Conservation (phyloP, 768 basidiomycete genomes). For the Trametes maxima region DNA sequence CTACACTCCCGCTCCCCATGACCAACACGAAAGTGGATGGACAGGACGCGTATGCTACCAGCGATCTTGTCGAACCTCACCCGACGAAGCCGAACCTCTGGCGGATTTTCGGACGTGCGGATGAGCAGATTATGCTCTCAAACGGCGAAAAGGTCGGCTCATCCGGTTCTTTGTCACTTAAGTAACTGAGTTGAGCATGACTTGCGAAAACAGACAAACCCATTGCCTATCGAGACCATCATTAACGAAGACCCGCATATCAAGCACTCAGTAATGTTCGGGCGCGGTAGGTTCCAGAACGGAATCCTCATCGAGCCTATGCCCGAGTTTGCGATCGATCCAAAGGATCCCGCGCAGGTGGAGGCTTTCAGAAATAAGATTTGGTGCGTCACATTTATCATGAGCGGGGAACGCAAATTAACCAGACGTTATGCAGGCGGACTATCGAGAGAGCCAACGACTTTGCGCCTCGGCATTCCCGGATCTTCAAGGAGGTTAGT, state of each 20-base stretch:
- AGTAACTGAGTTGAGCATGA: slow-evolving; percentile 17
- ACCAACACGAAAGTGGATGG: slow-evolving; percentile 19
- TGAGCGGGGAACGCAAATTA: not conserved
- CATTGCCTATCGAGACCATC: slow-evolving; percentile 32
- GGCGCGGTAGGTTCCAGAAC: slow-evolving; percentile 41
- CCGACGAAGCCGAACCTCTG: slow-evolving; percentile 22
- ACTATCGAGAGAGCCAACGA: slow-evolving; percentile 40
- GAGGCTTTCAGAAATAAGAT: slow-evolving; percentile 38
- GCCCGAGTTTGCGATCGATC: slow-evolving; percentile 33
- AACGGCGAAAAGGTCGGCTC: slow-evolving; percentile 44
- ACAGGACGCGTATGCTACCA: slow-evolving; percentile 27
- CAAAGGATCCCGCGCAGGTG: slow-evolving; percentile 31
- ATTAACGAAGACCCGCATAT: slow-evolving; percentile 39
- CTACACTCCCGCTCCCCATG: not conserved
- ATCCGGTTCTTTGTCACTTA: slow-evolving; percentile 20
- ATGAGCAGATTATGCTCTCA: slow-evolving; percentile 49
- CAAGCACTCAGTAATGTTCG: slow-evolving; percentile 40
- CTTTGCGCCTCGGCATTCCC: slow-evolving; percentile 42
- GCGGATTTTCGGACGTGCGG: slow-evolving; percentile 40
- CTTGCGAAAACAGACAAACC: slow-evolving; percentile 28
- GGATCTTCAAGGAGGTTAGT: slow-evolving; percentile 34
- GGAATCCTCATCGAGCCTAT: slow-evolving; percentile 44
- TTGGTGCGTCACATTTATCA: slow-evolving; percentile 29
- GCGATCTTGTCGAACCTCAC: slow-evolving; percentile 24
- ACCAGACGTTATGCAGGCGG: slow-evolving; percentile 29